Conservation (phyloP, 768 basidiomycete genomes). For the Lactarius sp. region DNA sequence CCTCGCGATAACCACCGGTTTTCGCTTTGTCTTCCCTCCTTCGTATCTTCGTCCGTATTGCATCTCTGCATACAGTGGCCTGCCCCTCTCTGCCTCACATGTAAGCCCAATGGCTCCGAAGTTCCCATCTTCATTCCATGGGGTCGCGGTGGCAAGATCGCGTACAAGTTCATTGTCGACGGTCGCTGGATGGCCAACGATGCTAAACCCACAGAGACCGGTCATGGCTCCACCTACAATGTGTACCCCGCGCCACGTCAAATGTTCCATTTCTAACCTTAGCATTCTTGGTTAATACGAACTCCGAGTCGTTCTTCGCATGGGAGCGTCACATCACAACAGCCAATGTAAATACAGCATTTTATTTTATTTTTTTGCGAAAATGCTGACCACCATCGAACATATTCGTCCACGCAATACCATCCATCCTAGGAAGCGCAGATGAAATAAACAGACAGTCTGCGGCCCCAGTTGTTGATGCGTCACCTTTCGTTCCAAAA, state of each 20-base stretch:
- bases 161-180: conserved; percentile 37
- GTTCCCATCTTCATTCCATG: conserved; percentile 29
- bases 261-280: too few relatives aligned
- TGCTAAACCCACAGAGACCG: conserved; percentile 30
- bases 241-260: conserved; percentile 25
- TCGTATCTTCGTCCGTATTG: conserved; percentile 12
- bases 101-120: conserved; percentile 30
- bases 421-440: too few relatives aligned
- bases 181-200: conserved; percentile 32
- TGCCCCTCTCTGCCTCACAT: conserved; percentile 30
- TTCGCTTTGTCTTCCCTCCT: conserved; percentile 25
- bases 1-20: conserved; percentile 22
- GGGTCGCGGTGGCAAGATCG: conserved; percentile 26
- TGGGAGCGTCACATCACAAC: too few relatives aligned
- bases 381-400: too few relatives aligned
- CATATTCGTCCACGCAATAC: too few relatives aligned
- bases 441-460: too few relatives aligned
- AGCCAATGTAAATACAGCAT: too few relatives aligned
- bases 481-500: too few relatives aligned
- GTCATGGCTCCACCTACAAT: conserved; percentile 34
- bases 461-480: too few relatives aligned
- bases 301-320: too few relatives aligned
- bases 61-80: conserved; percentile 28
- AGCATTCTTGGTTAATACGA: too few relatives aligned
- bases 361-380: too few relatives aligned